phyloP scores from a whole-genome alignment of 352 stramenopile genomes.

The Globisporangium nagaii region DNA sequence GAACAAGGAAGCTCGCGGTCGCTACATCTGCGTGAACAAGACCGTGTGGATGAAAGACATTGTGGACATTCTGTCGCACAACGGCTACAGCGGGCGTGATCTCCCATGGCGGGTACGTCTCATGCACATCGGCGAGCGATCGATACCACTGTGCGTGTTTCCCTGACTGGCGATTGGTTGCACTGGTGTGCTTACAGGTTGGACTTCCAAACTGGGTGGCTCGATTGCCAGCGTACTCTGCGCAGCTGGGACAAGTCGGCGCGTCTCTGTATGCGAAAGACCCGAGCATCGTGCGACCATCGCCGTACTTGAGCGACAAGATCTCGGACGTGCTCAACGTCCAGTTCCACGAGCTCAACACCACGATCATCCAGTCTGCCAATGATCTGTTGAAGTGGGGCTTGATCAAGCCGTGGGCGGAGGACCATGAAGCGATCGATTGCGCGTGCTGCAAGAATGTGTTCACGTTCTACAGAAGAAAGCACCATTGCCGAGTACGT shows the following conservation, averaged over 20 bases:
- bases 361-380: slow-evolving; percentile 73
- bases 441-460: slow-evolving; percentile 68
- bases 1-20: slow-evolving; percentile 74
- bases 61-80: slow-evolving; percentile 76
- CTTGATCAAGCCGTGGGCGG: slow-evolving; percentile 85
- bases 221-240: slow-evolving; percentile 74
- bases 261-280: slow-evolving; percentile 68
- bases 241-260: slow-evolving; percentile 84
- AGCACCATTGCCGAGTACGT: slow-evolving; percentile 82
- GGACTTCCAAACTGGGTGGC: slow-evolving; percentile 82
- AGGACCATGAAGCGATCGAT: slow-evolving; percentile 72
- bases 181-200: slow-evolving; percentile 20
- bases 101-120: slow-evolving; percentile 63
- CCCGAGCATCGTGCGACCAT: slow-evolving; percentile 40
- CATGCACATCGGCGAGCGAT: not conserved
- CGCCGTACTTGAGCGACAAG: slow-evolving; percentile 80
- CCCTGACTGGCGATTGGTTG: no score
- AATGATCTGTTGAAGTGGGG: slow-evolving; percentile 85
- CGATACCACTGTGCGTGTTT: no score
- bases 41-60: slow-evolving; percentile 88
- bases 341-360: slow-evolving; percentile 52
- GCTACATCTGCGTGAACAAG: slow-evolving; percentile 85
- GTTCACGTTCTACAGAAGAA: slow-evolving; percentile 81
- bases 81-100: slow-evolving; percentile 83
- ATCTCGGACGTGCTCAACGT: slow-evolving; percentile 76